Evolutionary conservation across 2,329 filamentous ascomycete species (phyloP).

Genomic region (Aspergillus texensis): DNA sequence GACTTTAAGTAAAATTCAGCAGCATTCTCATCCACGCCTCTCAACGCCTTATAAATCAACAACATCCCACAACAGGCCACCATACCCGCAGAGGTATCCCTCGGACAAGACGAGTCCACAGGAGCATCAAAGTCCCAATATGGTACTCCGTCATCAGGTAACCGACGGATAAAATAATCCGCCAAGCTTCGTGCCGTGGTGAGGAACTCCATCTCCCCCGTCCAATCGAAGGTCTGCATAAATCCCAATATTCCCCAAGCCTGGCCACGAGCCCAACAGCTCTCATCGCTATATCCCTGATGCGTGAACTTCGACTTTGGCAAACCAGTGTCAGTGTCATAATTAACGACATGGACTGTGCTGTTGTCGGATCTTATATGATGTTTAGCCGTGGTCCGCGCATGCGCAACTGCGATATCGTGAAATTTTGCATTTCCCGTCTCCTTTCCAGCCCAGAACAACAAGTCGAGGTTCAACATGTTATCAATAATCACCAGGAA

Average conservation of each 20-base stretch:
- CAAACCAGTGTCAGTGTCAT: constrained; percentile 46
- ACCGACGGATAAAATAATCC: constrained; percentile 49
- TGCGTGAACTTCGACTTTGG: constrained; percentile 28
- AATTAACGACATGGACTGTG: constrained; percentile 35
- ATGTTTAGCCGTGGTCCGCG: constrained; percentile 41
- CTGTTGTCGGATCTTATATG: constrained; percentile 41
- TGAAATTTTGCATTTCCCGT: constrained; percentile 27
- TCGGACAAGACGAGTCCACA: constrained; percentile 14
- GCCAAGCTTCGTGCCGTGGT: constrained; percentile 49
- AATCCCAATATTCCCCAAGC: constrained; percentile 35
- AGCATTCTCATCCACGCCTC: not conserved
- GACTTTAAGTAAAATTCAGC: constrained; percentile 3
- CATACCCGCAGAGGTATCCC: constrained; percentile 47
- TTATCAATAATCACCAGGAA: constrained; percentile 50
- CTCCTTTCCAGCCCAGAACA: constrained; percentile 42
- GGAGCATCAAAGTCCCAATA: constrained; percentile 58
- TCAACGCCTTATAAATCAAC: constrained; percentile 38
- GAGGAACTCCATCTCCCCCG: constrained; percentile 26
- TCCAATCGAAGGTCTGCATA: constrained; percentile 47
- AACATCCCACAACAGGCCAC: constrained; percentile 47
- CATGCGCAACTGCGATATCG: constrained; percentile 36
- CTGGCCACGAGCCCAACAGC: constrained; percentile 31
- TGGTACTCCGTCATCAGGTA: constrained; percentile 46
- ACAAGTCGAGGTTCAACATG: constrained; percentile 46
- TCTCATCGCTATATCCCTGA: constrained; percentile 28